Conservation (phyloP, 75 land plant species). For the Larix kaempferi region DNA sequence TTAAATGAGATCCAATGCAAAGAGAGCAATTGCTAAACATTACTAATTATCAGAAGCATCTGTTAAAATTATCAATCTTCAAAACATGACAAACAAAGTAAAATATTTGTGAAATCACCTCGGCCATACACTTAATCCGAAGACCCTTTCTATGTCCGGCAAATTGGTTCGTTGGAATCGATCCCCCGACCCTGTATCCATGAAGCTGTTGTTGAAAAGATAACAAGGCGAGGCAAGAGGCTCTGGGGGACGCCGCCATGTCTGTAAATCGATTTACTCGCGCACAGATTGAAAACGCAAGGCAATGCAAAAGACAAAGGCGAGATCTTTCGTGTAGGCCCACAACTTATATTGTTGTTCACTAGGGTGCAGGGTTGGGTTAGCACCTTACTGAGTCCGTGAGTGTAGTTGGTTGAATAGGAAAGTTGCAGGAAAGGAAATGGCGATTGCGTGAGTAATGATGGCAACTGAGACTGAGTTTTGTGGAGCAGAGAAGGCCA, state of each 20-base stretch:
- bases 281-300: not conserved
- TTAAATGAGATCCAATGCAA: not conserved
- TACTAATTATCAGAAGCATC: too few relatives aligned
- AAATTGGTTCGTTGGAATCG: not conserved
- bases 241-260: not conserved
- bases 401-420: too few relatives aligned
- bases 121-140: not conserved
- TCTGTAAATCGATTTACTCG: not conserved
- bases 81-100: too few relatives aligned
- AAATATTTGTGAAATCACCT: not conserved
- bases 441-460: not conserved
- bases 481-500: constrained; percentile 5
- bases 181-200: not conserved
- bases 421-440: not conserved
- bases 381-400: too few relatives aligned
- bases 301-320: too few relatives aligned
- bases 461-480: not conserved
- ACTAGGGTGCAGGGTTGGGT: not conserved
- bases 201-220: not conserved
- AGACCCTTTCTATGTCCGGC: not conserved
- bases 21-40: too few relatives aligned
- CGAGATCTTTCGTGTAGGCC: not conserved
- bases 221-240: not conserved
- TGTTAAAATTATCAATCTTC: too few relatives aligned
- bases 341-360: not conserved